Base-by-base conservation (phyloP, 1,139 yeast species). In the Protomyces inundatus region DNA sequence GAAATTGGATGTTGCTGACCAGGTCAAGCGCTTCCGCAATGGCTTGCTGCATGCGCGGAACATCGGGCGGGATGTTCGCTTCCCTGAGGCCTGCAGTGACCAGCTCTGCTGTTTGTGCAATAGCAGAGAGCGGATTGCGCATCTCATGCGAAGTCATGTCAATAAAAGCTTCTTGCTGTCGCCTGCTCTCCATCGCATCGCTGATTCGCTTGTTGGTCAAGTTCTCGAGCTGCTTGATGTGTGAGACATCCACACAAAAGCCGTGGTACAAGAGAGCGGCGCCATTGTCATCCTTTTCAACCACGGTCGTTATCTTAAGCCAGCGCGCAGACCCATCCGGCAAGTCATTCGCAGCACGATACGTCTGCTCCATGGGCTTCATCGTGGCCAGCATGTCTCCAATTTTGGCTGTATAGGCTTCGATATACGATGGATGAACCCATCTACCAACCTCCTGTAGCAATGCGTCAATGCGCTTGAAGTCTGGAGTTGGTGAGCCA, bases 71-170 rank as follows among this genome's bases (percentile, higher is more conserved):
- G 4, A 3, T 6, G 6, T 10, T 23, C 39, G 34, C 51, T 16
- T 40, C n/a, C 7, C 6, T n/a, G 23, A 54, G n/a, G 12, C 16
- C 57, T 10, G 58, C 63, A 3, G 39, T 39, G 37, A 64, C 55
- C 16, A 59, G 54, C 16, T 65, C 66, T 23, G 60, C 62, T 12
- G 64, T 52, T 56, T 66, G 67, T 33, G 61, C 54, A 45, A 66
- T 63, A 1, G 66, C 68, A 12, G 56, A 64, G 32, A 66, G 56
- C 6, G 69, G 69, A 56, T 67, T 67, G 4, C 69, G 63, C 64
- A 67, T 61, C 55, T 67, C 69, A 37, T 67, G 69, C 3, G 69
- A 66, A 12, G 66, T 67, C 52, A 68, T 67, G 52, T 67, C 69
- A 30, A 67, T 61, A 40, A 67, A 67, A 32, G 67, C 66, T 42